Evolutionary conservation across 768 basidiomycete species (phyloP).

Genomic region (Lactarius sp.): DNA sequence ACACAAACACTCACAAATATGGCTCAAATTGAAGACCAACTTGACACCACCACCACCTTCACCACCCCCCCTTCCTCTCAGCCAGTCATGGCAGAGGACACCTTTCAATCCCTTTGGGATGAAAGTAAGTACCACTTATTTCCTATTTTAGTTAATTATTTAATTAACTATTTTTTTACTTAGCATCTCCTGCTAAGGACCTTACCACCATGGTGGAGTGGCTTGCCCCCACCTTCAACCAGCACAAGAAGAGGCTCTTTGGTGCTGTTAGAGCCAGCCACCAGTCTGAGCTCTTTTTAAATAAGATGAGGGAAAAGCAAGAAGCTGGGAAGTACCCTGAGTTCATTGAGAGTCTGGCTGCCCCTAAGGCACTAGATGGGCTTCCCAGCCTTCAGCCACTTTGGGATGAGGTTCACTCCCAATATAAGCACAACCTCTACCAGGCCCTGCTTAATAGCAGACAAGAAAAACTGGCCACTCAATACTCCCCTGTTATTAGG

Average conservation of each 20-base stretch:
- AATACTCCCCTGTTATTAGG: no score
- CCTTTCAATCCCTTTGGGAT: neutral
- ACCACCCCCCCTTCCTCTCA: no score
- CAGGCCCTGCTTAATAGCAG: no score
- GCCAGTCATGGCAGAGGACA: neutral
- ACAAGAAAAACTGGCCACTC: no score
- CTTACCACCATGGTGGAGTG: no score
- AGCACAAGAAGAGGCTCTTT: neutral
- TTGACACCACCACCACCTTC: no score
- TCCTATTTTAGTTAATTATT: neutral
- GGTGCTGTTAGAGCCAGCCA: neutral
- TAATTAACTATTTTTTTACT: neutral
- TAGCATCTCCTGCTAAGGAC: neutral
- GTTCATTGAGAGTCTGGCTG: neutral
- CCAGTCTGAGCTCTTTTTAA: neutral
- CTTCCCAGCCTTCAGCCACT: neutral
- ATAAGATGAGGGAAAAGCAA: neutral
- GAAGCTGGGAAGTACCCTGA: neutral
- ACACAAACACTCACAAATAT: no score
- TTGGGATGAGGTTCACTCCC: neutral
- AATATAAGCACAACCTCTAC: neutral
- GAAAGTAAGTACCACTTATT: neutral
- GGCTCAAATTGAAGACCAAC: no score
- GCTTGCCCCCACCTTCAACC: neutral
- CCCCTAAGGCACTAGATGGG: constrained; percentile 1